Evolutionary conservation across 2,329 filamentous ascomycete species (phyloP), one percentile per base, ranked within the genome.

Genomic region (Domatiomyces catenatus): DNA sequence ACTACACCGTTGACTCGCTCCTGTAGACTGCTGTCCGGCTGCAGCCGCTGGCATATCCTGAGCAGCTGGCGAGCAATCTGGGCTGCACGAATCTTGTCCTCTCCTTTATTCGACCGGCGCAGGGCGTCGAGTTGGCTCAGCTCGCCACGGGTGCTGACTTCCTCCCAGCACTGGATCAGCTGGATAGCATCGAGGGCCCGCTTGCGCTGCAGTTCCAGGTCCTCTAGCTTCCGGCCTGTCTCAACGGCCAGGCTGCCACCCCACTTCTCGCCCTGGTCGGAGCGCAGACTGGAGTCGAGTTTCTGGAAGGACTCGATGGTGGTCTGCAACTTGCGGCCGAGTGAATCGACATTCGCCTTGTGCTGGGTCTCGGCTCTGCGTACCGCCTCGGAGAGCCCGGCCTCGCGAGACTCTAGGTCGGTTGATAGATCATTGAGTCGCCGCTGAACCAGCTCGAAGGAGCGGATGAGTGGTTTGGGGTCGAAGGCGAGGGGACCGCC

Each of bases 91-190:
- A 98, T 86, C 66, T 94, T 96, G 65, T 90, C 89, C 59, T 94
- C 89, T 8, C 85, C 84, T 22, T 84, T 84, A 1, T 86, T 87
- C 58, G 88, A 84, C 56, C 86, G 78, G 62, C 90, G 79, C 53
- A 96, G 82, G 56, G 93, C 88, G 65, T 96, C 87, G 46, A 98
- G 69, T n/a, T 84, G 81, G 7, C 84, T 83, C 50, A 96, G 75
- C 59, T 92, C 81, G 2, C 92, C 92, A 7, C 83, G 83, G 62
- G 94, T 89, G 67, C 83, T 89, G 59, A 98, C 87, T 62, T 96
- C 90, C 42, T 87, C 80, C 90, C 92, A 98, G 70, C 92, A 98
- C 64, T 94, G 85, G 57, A 98, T 88, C 52, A 98, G 69, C 64
- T 96, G 96, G 63, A 86, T 90, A 54, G 92, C 89, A 70, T 98